Evolutionary conservation across 2,329 filamentous ascomycete genomes (phyloP), one percentile per base, ranked within the genome.

Genomic region (Claviceps monticola): DNA sequence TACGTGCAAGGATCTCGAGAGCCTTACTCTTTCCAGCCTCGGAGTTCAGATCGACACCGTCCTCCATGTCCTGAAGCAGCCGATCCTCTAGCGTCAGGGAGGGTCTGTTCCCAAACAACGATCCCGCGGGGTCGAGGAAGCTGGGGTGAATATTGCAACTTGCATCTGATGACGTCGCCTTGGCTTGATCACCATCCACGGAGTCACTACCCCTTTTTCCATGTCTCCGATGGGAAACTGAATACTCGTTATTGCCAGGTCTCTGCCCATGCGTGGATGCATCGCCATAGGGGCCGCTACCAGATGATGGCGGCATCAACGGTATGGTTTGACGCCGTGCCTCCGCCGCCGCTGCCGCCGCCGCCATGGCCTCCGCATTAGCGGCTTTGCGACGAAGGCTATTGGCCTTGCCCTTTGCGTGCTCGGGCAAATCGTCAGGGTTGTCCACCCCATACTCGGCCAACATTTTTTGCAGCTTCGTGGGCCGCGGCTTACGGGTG

Each of bases 391-490:
- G 81, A 56, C 87, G 86, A 5, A 83, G 68, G 56, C 78, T 82
- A 56, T 85, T 82, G 0, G 83, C 82, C 64, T 95, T 95, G 4
- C 86, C 81, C 56, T 87, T 83, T 55, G 90, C 78, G 58, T 86
- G 82, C 55, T 89, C 83, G 0, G 93, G 93, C 4, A 98, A 75
- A 58, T 96, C 87, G 51, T 97, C 91, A 0, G 88, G 88, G 58
- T 94, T 88, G 3, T 90, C 84, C 13, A 97, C 88, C 2, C 89
- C 90, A 55, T 93, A 81, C 60, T 93, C 85, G 1, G 82, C 82
- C 74, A 98, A 84, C 61, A 97, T 79, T 71, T 96, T 97, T 66
- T 97, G 91, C 57, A 96, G 80, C 69, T 98, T 98, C 0, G 93
- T 98, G 8, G 93, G 93, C 8, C 93, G 83, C 42, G 93, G 93